Percentiles rank a stretch among this genome's conserved stretches.
These are phyloP conservation scores for Neurospora discreta DNA, from an alignment of 495 filamentous ascomycete species.

Conservation along the genomic window DNA sequence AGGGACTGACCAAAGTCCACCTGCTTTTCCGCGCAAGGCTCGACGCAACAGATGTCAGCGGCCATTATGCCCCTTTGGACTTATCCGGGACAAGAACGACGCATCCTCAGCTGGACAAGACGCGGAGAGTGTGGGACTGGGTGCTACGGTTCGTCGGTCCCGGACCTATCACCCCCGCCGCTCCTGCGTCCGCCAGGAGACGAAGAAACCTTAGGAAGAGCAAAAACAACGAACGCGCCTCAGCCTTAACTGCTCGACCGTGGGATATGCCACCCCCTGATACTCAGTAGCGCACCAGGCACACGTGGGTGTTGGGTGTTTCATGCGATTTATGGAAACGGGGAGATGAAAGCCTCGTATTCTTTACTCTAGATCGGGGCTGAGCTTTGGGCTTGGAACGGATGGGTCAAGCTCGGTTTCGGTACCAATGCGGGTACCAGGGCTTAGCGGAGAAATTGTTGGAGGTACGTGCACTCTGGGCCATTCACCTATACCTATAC, in stretches of 20 bases:
- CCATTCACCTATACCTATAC: no score
- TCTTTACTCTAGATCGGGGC: background rate
- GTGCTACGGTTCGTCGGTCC: conserved; percentile 56
- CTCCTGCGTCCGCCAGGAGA: background rate
- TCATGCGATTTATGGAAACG: background rate
- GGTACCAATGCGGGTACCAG: background rate
- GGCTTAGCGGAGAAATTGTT: background rate
- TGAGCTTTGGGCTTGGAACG: background rate
- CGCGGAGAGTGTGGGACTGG: conserved; percentile 62
- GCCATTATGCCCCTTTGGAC: conserved; percentile 31
- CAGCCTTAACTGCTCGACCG: background rate
- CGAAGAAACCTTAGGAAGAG: background rate
- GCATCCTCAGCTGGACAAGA: conserved; percentile 50
- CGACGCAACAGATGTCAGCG: conserved; percentile 29
- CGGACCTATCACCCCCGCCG: background rate
- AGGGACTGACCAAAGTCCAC: conserved; percentile 58
- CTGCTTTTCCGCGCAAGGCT: conserved; percentile 47
- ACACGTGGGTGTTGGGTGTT: background rate
- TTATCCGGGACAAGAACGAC: conserved; percentile 15
- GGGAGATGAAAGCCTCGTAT: background rate
- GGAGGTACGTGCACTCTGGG: no score
- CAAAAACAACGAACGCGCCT: background rate
- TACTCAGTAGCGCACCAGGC: conserved; percentile 6
- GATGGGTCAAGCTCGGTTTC: background rate
- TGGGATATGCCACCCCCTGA: conserved; percentile 4